phyloP scores from a whole-genome alignment of 1,284 basidiomycete genomes.

The Cryptococcus jaspeensis region DNA sequence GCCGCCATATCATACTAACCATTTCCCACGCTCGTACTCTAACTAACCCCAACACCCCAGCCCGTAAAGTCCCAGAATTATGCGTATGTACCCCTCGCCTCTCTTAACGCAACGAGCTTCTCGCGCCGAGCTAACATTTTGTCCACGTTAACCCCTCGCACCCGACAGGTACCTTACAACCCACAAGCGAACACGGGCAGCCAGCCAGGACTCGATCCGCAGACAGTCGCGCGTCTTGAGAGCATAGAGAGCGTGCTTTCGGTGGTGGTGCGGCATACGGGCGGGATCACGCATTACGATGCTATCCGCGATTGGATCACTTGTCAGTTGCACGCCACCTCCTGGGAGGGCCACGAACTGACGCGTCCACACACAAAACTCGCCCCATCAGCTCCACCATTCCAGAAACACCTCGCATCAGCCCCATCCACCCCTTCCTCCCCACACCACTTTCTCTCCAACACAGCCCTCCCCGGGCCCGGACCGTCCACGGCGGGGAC shows the following conservation, averaged over 20 bases:
- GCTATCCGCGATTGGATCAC: constrained; percentile 44
- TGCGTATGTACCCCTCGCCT: constrained; percentile 43
- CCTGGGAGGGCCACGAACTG: too few species aligned
- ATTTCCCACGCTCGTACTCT: not conserved
- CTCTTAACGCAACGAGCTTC: not conserved
- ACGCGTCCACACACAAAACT: not conserved
- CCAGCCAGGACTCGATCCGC: constrained; percentile 31
- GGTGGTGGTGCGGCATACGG: constrained; percentile 42
- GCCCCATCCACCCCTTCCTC: constrained; percentile 32
- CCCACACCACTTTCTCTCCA: constrained; percentile 17
- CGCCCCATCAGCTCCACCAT: constrained; percentile 21
- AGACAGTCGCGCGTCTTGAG: constrained; percentile 37
- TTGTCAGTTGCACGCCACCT: constrained; percentile 28
- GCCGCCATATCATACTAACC: not conserved
- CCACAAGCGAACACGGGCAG: constrained; percentile 28
- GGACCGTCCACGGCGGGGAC: not conserved
- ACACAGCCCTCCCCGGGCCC: constrained; percentile 1
- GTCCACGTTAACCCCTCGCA: not conserved
- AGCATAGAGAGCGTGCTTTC: constrained; percentile 43
- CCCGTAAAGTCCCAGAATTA: constrained; percentile 50
- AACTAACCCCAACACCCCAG: constrained; percentile 15
- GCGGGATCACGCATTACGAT: constrained; percentile 39
- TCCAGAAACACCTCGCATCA: constrained; percentile 30
- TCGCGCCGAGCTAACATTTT: not conserved
- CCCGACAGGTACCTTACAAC: constrained; percentile 46